Evolutionary conservation across 805 yeast species (phyloP).

Genomic region (Wickerhamiella alocasiicola): DNA sequence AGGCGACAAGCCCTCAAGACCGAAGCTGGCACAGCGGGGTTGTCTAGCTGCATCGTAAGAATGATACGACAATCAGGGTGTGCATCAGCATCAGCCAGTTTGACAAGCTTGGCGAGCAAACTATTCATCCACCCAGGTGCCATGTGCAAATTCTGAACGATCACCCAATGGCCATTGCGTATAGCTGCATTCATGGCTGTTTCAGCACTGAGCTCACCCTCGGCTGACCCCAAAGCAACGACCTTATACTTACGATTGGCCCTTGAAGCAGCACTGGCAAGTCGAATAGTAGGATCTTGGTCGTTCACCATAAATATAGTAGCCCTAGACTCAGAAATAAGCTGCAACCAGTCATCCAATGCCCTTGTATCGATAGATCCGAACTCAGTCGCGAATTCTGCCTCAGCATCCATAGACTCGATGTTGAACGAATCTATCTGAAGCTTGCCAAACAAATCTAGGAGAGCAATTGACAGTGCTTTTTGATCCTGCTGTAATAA

Average conservation of each 20-base stretch:
- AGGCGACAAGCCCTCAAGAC: slow-evolving; percentile 44
- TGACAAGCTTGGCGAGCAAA: slow-evolving; percentile 31
- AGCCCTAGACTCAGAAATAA: slow-evolving; percentile 6
- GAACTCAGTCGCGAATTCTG: background rate
- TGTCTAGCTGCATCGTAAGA: slow-evolving; percentile 45
- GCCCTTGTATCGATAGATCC: background rate
- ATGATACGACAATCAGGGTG: slow-evolving; percentile 41
- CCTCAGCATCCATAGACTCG: background rate
- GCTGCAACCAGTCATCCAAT: slow-evolving; percentile 1
- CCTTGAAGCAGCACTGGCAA: slow-evolving; percentile 35
- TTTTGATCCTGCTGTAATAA: slow-evolving; percentile 33
- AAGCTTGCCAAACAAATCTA: slow-evolving; percentile 10
- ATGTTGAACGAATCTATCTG: background rate
- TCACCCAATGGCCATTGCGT: slow-evolving; percentile 50
- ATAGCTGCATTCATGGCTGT: slow-evolving; percentile 37
- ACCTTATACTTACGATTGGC: slow-evolving; percentile 24
- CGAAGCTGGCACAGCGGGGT: slow-evolving; percentile 40
- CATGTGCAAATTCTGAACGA: slow-evolving; percentile 73
- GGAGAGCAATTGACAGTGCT: slow-evolving; percentile 32
- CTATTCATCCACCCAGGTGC: slow-evolving; percentile 48
- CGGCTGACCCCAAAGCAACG: slow-evolving; percentile 65
- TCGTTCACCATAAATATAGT: slow-evolving; percentile 45
- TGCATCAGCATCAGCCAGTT: slow-evolving; percentile 20
- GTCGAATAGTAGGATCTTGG: slow-evolving; percentile 49
- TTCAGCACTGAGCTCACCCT: slow-evolving; percentile 47